A percentile compares a stretch with the other conserved stretches of the same genome.
phyloP scores from a whole-genome alignment of 2,329 filamentous ascomycete species.

The Aspergillaceae sp. region DNA sequence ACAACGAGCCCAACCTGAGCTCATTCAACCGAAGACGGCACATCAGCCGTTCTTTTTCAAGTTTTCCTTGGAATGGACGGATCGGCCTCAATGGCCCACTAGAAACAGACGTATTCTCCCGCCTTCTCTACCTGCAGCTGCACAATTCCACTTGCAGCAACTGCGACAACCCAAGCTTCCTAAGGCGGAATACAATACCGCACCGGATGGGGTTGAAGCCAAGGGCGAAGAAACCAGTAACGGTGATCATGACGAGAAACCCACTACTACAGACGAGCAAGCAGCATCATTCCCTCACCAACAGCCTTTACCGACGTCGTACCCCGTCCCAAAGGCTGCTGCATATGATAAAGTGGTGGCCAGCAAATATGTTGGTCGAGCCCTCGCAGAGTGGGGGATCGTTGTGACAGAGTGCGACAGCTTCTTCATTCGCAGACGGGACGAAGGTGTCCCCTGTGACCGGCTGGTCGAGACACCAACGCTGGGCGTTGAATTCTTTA shows the following conservation, averaged over 20 bases:
- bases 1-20: slow-evolving; percentile 10
- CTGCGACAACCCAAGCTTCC: slow-evolving; percentile 11
- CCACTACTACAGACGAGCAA: slow-evolving; percentile 1
- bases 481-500: slow-evolving; percentile 54
- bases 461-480: slow-evolving; percentile 53
- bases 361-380: slow-evolving; percentile 54
- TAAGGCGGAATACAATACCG: slow-evolving; percentile 10
- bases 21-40: slow-evolving; percentile 28
- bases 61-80: slow-evolving; percentile 59
- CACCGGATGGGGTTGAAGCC: background rate
- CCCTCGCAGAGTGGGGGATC: slow-evolving; percentile 56
- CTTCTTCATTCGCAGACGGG: slow-evolving; percentile 54
- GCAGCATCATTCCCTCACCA: too few species aligned
- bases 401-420: slow-evolving; percentile 55
- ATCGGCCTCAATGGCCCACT: slow-evolving; percentile 43
- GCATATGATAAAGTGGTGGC: slow-evolving; percentile 24
- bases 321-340: slow-evolving; percentile 6
- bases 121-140: slow-evolving; percentile 49
- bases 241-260: slow-evolving; percentile 3
- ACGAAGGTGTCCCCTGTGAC: slow-evolving; percentile 52
- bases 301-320: background rate
- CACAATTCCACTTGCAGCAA: slow-evolving; percentile 46
- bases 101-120: slow-evolving; percentile 47
- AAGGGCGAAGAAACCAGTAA: slow-evolving; percentile 3
- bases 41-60: slow-evolving; percentile 56